A percentile compares a stretch with the other conserved stretches of the same genome.
phyloP scores from a whole-genome alignment of 352 stramenopile species.

The Phytophthora pseudosyringae region DNA sequence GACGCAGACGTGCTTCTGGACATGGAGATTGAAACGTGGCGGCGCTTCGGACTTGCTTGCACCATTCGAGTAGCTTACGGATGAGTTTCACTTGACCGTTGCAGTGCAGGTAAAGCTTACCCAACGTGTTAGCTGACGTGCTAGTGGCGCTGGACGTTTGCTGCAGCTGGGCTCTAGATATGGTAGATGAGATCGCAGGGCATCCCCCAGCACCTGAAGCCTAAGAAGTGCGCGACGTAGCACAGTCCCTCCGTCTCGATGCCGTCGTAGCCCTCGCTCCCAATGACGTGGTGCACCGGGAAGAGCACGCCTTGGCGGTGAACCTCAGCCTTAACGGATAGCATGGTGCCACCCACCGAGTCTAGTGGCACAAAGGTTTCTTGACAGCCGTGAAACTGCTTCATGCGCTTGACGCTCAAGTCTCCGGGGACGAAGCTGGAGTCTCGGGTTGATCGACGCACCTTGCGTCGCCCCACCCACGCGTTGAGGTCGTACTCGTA shows the following conservation, averaged over 20 bases:
- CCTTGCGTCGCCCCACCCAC: constrained; percentile 26
- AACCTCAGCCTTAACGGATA: constrained; percentile 55
- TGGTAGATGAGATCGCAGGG: constrained; percentile 49
- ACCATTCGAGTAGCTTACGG: too few species aligned
- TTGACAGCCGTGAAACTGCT: constrained; percentile 15
- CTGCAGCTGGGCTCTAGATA: constrained; percentile 2
- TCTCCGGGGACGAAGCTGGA: constrained; percentile 26
- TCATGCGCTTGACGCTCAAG: constrained; percentile 23
- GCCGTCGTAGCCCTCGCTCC: constrained; percentile 53
- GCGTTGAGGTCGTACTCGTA: constrained; percentile 39
- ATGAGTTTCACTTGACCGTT: not conserved
- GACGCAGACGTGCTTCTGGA: not conserved
- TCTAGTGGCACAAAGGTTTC: constrained; percentile 40
- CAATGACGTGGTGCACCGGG: constrained; percentile 47
- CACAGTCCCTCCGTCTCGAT: constrained; percentile 59
- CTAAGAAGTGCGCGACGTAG: constrained; percentile 54
- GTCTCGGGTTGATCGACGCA: constrained; percentile 15
- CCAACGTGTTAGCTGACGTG: too few species aligned
- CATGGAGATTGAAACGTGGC: not conserved
- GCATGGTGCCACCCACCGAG: constrained; percentile 55
- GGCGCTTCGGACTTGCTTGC: not conserved
- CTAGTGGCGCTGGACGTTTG: too few species aligned
- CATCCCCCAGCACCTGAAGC: constrained; percentile 60
- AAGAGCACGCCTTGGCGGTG: constrained; percentile 58
- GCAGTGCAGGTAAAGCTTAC: too few species aligned